Percentiles rank a stretch among this genome's conserved stretches.
Evolutionary conservation across 345 rosid species (phyloP).

Genomic region (Brassica cretica): DNA sequence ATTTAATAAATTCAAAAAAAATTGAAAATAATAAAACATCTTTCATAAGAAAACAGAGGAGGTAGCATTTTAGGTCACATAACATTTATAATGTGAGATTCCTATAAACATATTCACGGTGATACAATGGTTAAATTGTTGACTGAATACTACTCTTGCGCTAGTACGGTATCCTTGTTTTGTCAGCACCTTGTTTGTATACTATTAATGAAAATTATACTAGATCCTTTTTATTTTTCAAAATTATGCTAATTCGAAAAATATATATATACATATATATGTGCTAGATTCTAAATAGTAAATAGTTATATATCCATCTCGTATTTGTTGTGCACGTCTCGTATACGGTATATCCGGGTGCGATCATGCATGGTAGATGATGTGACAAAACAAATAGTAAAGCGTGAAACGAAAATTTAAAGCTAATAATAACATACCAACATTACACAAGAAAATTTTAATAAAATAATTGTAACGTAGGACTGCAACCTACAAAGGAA

Average conservation of each 20-base stretch:
- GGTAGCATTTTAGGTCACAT: background rate
- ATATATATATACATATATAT: background rate
- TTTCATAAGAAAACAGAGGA: background rate
- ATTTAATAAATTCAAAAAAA: too few relatives aligned
- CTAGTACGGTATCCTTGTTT: background rate
- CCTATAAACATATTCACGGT: background rate
- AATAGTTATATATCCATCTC: background rate
- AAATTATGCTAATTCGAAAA: background rate
- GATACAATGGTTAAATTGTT: background rate
- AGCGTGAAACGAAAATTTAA: background rate
- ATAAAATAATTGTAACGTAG: constrained; percentile 9
- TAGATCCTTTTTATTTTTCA: background rate
- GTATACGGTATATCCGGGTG: background rate
- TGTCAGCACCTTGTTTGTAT: background rate
- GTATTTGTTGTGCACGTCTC: constrained; percentile 16
- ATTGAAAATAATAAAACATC: too few relatives aligned
- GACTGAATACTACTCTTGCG: too few relatives aligned
- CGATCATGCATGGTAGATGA: constrained; percentile 5
- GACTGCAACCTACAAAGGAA: constrained; percentile 18
- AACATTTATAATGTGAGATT: background rate
- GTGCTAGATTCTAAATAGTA: background rate
- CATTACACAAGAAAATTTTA: background rate
- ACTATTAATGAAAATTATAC: background rate
- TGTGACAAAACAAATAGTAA: constrained; percentile 12
- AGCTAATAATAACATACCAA: background rate